Evolutionary conservation across 1,284 basidiomycete species (phyloP), one percentile per base, ranked within the genome.

Genomic region (Crepidotus sp.): DNA sequence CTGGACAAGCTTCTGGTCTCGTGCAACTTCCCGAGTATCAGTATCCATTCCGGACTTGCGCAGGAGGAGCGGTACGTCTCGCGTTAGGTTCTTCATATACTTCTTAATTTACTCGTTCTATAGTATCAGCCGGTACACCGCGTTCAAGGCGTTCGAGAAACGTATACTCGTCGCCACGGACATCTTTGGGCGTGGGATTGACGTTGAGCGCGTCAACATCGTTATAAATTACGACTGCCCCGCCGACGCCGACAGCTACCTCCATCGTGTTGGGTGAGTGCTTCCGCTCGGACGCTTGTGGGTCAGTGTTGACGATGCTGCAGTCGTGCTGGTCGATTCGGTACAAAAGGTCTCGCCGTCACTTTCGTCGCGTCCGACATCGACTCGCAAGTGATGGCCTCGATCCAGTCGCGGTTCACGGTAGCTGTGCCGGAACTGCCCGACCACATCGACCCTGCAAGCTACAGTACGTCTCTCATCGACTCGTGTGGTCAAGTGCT

Each of bases 101-200:
- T 35, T 45, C 7, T 18, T 5, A 42, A 34, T 48, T 53, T 13
- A 55, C 38, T 24, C 24, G 40, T 39, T 44, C 22, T 26, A 42
- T 48, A 92, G 90, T 53, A 98, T 99, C 66, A 79, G 77, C 51
- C 85, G 95, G n/a, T 99, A 98, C 73, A 89, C 90, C 42, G 92
- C 95, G 45, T 99, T 99, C 77, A 99, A 99, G 72, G 89, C 90
- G 11, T 99, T 98, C 56, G 96, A 99, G 71, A 98, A 98, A 71
- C 92, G 96, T 58, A 98, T 97, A 55, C 73, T 97, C n/a, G 91
- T 94, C 30, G 93, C 92, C 14, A 97, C 93, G 18, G 93, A 97
- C 64, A 97, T 97, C 55, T 97, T 97, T 54, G 93, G 92, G 50
- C 88, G 93, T 66, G 93, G 93, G 59, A 97, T 97, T 54, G 93